Evolutionary conservation across 2,329 filamentous ascomycete genomes (phyloP).

Genomic region (Colletotrichum salicis): DNA sequence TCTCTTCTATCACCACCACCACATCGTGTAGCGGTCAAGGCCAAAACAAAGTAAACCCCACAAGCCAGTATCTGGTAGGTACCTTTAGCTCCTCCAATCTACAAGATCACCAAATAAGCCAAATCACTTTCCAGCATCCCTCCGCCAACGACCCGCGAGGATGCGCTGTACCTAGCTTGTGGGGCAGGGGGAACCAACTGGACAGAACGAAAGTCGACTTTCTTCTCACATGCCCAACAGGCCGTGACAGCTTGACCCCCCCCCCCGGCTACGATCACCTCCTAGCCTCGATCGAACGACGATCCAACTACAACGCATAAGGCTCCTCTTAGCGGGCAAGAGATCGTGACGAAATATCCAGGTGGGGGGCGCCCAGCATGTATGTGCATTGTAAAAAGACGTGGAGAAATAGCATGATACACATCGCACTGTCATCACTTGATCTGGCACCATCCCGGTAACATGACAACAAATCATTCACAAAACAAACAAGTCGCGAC

Average conservation of each 20-base stretch:
- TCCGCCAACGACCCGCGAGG: neutral
- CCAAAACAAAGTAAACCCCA: too few relatives aligned
- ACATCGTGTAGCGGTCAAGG: too few relatives aligned
- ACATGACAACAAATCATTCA: neutral
- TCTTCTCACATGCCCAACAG: neutral
- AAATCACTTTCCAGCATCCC: too few relatives aligned
- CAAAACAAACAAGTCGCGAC: neutral
- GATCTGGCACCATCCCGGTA: constrained; percentile 11
- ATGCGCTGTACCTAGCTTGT: too few relatives aligned
- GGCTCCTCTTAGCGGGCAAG: neutral
- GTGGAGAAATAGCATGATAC: neutral
- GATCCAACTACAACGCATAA: neutral
- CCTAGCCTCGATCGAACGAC: neutral
- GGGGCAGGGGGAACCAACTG: too few relatives aligned
- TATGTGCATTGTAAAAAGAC: constrained; percentile 6
- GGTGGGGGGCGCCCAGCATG: neutral
- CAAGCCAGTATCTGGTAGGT: too few relatives aligned
- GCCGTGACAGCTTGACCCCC: neutral
- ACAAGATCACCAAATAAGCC: too few relatives aligned
- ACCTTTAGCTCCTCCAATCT: too few relatives aligned
- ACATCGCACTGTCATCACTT: neutral
- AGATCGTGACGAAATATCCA: constrained; percentile 10
- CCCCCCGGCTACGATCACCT: neutral
- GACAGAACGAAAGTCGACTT: too few relatives aligned
- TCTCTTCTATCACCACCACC: too few relatives aligned